Base-by-base conservation (phyloP, 805 yeast genomes). In the Scheffersomyces ergatensis region DNA sequence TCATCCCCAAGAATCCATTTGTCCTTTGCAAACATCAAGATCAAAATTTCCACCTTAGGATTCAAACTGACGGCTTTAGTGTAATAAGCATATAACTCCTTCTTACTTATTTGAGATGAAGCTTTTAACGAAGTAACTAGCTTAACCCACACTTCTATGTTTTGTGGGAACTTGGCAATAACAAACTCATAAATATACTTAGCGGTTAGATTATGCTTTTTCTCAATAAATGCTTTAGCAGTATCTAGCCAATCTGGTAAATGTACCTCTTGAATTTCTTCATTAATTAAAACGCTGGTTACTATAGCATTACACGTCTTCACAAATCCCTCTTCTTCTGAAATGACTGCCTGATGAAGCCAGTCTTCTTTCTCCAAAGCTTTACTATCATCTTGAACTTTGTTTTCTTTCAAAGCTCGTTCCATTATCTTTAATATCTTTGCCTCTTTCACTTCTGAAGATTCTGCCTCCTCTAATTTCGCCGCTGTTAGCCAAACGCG, bases 11-110 rank as follows among this genome's bases (percentile, higher is more conserved):
- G 42, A 33, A 63, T 60, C 83, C 89, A 80, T 38, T 74, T 66
- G 50, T 85, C 90, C 48, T 83, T 83, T 0, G 95, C 85, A 53
- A 78, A 87, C 80, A 83, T 77, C 38, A 88, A 59, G 61, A 78
- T 74, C 33, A 88, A 69, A 11, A 74, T 53, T 29, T 77, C 79
- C 23, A 63, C 55, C 3, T 64, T 50, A 0, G 85, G 83, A 37
- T 82, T 70, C 0, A 68, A 53, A 1, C 54, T 49, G 0, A 83
- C 68, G 0, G 90, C 80, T 44, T 63, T 59, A 33, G 80, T 80
- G 54, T 83, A 82, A 20, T 69, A 70, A 2, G 35, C 39, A 40
- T 45, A 65, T 2, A 68, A 36, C 4, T 40, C 34, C 0, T 39
- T 18, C 1, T 21, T 32, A 13, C 48, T 41, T 36, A 53, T 17